These are phyloP conservation scores for Colletotrichum sp. DNA, from an alignment of 2,329 filamentous ascomycete genomes.

Conservation along the genomic window DNA sequence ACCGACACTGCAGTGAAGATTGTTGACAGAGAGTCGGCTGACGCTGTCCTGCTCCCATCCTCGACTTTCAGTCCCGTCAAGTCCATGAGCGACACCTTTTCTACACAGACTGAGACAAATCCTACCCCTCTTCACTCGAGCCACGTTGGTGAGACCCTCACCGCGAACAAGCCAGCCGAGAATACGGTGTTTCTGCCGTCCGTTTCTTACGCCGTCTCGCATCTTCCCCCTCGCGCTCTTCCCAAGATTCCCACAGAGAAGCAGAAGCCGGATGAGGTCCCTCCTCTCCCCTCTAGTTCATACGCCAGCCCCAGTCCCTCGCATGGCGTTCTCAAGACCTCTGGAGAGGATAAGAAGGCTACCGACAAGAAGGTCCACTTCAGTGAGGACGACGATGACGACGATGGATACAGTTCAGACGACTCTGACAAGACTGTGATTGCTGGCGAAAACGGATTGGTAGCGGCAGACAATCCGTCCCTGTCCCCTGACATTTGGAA, in stretches of 20 bases:
- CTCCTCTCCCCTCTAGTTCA: neutral
- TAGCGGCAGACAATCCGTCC: neutral
- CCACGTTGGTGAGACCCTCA: neutral
- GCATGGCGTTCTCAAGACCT: neutral
- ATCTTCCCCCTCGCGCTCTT: neutral
- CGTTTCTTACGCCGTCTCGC: neutral
- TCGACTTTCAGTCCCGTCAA: neutral
- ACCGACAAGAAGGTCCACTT: constrained; percentile 17
- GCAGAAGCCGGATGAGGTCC: neutral
- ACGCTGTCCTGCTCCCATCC: neutral
- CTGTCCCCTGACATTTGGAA: constrained; percentile 9
- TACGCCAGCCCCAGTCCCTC: neutral
- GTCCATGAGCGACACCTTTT: neutral
- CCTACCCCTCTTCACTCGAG: neutral
- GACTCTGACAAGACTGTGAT: neutral
- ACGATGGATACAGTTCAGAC: neutral
- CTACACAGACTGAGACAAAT: neutral
- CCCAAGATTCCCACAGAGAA: neutral
- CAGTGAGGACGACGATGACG: neutral
- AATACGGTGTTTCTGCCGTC: neutral
- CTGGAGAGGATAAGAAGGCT: neutral
- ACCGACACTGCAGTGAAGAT: constrained; percentile 1
- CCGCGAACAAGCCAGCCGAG: neutral
- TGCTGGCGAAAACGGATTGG: neutral
- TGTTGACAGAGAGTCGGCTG: neutral